Evolutionary conservation across 495 filamentous ascomycete genomes (phyloP).

Genomic region (Delitschia confertaspora): DNA sequence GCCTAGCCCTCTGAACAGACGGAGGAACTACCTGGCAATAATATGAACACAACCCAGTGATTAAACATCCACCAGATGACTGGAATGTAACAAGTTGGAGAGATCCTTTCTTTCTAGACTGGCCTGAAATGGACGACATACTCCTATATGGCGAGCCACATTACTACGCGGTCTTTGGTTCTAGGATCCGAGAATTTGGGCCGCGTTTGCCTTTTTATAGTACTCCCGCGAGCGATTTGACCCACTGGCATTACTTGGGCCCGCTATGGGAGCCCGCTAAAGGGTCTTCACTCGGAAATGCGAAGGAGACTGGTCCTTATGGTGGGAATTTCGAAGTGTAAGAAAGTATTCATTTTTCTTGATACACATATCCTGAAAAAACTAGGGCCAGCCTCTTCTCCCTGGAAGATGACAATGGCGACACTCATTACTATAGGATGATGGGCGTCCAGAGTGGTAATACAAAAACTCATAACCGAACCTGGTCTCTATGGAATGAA

Average conservation of each 20-base stretch:
- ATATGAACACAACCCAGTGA: conserved; percentile 43
- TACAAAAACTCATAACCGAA: conserved; percentile 29
- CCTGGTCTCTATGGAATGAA: conserved; percentile 40
- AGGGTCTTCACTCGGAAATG: conserved; percentile 33
- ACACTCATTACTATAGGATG: conserved; percentile 40
- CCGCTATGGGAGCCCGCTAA: conserved; percentile 39
- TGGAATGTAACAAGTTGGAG: conserved; percentile 47
- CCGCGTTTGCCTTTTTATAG: conserved; percentile 47
- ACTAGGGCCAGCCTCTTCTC: conserved; percentile 39
- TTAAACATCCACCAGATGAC: conserved; percentile 38
- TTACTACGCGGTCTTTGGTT: conserved; percentile 46
- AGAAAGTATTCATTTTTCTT: not conserved
- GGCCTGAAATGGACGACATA: conserved; percentile 37
- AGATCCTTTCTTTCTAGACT: conserved; percentile 45
- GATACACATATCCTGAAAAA: not conserved
- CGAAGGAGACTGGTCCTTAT: conserved; percentile 42
- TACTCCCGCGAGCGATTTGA: conserved; percentile 40
- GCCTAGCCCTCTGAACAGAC: conserved; percentile 42
- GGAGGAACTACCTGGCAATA: conserved; percentile 45
- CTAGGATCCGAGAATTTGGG: conserved; percentile 42
- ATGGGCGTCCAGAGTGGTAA: conserved; percentile 46
- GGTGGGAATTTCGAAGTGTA: conserved; percentile 51
- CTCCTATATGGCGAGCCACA: conserved; percentile 31
- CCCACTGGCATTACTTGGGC: conserved; percentile 46
- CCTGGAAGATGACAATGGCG: conserved; percentile 35